These are phyloP conservation scores for Xylaria venustula DNA, from an alignment of 495 filamentous ascomycete genomes.

Conservation along the genomic window DNA sequence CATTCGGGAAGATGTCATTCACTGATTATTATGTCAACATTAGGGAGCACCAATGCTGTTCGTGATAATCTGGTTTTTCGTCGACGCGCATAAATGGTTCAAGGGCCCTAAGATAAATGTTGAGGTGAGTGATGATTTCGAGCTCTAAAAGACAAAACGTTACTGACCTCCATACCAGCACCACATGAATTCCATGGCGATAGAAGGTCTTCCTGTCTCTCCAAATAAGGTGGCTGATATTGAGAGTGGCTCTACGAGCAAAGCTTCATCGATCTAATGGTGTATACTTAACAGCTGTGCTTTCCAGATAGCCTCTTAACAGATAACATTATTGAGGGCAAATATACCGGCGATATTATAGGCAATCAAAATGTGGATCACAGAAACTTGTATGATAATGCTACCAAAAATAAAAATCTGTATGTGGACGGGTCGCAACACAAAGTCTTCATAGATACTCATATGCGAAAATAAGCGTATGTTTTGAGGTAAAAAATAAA, in stretches of 20 bases:
- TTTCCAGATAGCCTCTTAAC: neutral
- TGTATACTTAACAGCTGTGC: neutral
- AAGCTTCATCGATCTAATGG: neutral
- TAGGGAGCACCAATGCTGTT: constrained; percentile 50
- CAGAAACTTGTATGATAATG: neutral
- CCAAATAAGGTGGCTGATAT: constrained; percentile 18
- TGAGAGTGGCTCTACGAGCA: constrained; percentile 23
- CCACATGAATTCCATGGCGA: constrained; percentile 21
- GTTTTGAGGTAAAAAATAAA: too few species aligned
- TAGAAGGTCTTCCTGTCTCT: constrained; percentile 19
- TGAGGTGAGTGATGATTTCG: constrained; percentile 30
- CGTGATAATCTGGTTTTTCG: constrained; percentile 66
- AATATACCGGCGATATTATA: neutral
- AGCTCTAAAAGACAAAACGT: neutral
- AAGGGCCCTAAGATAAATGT: constrained; percentile 71
- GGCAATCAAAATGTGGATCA: neutral
- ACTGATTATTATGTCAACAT: constrained; percentile 3
- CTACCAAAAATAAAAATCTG: too few species aligned
- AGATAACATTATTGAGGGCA: neutral
- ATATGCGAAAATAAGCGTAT: too few species aligned
- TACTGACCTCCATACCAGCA: constrained; percentile 23
- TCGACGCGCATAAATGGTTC: constrained; percentile 69
- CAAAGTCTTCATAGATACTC: neutral
- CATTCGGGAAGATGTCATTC: neutral
- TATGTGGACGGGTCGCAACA: neutral